Evolutionary conservation across 352 stramenopile genomes (phyloP), one percentile per base, ranked within the genome.

Genomic region (Pythium aquatile): DNA sequence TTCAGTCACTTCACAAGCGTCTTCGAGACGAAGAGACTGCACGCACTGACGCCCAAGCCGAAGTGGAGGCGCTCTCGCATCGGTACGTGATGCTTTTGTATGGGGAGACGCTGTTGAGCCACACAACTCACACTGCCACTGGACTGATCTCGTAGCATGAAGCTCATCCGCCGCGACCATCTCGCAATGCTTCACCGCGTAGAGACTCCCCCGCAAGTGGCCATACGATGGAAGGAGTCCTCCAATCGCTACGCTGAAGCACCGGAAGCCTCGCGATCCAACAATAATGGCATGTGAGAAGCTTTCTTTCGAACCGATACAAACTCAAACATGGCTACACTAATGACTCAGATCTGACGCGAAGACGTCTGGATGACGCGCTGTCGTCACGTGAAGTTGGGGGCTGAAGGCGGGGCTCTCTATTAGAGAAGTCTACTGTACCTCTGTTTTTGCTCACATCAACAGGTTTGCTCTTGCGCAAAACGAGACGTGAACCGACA

Each of bases 111-210:
- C 8, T 35, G 32, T 5, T 35, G 32, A 35, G 32, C 32, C 32
- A 35, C 5, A 35, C 32, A 8, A 39, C 33, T 54, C 35, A 37
- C 24, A 8, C 39, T 26, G 35, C 39, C 8, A 47, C 14, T 57
- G 30, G 32, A 4, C 6, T 65, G 14, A 11, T 47, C 47, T 26
- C 33, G 0, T 28, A 83, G 75, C 8, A 70, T 83, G 58, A 69
- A 71, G 55, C 58, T 74, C 49, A 73, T 80, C 20, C 75, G 75
- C 11, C 75, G 65, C 1, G 70, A 80, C 28, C 67, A 83, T 44
- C 29, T 83, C 4, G 55, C 75, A 3, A 68, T 78, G 32, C 53
- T 83, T 4, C 75, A 83, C 24, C 67, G 61, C n/a, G 73, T 73
- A 26, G 75, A 80, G 54, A 49, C 58, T 8, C 63, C 67, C 10